phyloP scores from a whole-genome alignment of 495 filamentous ascomycete species.

The Penicillium tannophilum region DNA sequence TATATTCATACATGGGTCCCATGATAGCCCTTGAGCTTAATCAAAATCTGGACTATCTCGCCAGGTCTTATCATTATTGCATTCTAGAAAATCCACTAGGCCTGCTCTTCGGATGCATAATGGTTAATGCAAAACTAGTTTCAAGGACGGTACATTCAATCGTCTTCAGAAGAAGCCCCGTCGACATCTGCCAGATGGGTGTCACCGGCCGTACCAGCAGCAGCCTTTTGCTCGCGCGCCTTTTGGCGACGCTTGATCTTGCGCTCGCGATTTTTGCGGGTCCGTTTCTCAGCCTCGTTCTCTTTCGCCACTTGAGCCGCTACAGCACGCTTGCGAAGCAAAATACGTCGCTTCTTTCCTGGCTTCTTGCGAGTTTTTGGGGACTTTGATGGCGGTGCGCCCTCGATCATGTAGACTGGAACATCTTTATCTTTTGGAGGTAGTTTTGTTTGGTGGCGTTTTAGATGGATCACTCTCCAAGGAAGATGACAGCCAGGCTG shows the following conservation, averaged over 20 bases:
- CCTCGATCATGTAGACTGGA: conserved; percentile 31
- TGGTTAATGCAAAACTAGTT: not conserved
- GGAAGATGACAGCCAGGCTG: conserved; percentile 48
- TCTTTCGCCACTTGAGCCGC: conserved; percentile 36
- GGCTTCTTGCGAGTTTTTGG: conserved; percentile 47
- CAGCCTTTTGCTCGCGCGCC: conserved; percentile 46
- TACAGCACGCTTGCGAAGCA: conserved; percentile 40
- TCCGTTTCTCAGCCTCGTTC: conserved; percentile 48
- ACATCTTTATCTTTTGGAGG: conserved; percentile 29
- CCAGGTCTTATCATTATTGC: not conserved
- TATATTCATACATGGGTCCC: not conserved
- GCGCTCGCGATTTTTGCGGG: conserved; percentile 47
- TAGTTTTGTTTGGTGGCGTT: conserved; percentile 41
- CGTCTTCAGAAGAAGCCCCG: conserved; percentile 21
- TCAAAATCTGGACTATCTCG: not conserved
- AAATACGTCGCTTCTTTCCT: conserved; percentile 49
- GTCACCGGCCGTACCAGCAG: conserved; percentile 28
- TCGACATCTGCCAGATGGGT: conserved; percentile 26
- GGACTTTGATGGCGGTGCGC: conserved; percentile 25
- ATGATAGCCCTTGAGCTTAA: not conserved
- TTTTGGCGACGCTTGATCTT: conserved; percentile 51
- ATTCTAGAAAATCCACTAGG: not conserved
- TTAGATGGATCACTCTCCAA: conserved; percentile 47
- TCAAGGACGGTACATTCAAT: conserved; percentile 8
- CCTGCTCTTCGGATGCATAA: not conserved